A percentile compares a stretch with the other conserved stretches of the same genome.
Evolutionary conservation across 1,139 yeast species (phyloP).

Genomic region (Candida dubliniensis): DNA sequence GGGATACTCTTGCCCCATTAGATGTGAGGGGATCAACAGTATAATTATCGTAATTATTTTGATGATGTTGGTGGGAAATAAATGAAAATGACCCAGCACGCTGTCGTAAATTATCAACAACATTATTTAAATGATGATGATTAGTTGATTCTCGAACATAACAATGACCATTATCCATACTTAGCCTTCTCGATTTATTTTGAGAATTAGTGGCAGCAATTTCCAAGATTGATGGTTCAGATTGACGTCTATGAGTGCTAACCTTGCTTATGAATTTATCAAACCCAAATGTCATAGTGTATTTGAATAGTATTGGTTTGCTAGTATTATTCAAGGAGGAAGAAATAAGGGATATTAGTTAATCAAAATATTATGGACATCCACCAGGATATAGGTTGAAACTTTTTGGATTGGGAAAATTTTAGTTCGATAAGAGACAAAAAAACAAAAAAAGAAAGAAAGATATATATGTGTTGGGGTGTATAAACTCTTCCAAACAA

Average conservation of each 20-base stretch:
- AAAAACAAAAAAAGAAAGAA: not conserved
- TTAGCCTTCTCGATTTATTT: conserved; percentile 4
- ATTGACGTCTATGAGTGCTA: conserved; percentile 15
- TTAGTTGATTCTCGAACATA: not conserved
- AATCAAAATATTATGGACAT: not conserved
- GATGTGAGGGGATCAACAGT: not conserved
- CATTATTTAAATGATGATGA: not conserved
- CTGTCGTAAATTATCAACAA: conserved; percentile 5
- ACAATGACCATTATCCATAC: conserved; percentile 2
- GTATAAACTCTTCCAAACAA: no score
- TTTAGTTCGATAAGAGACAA: not conserved
- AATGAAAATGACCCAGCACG: conserved; percentile 8
- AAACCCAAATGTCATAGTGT: conserved; percentile 16
- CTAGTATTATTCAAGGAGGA: not conserved
- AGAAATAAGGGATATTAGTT: not conserved
- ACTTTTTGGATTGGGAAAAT: not conserved
- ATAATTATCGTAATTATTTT: conserved; percentile 13
- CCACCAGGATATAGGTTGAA: no score
- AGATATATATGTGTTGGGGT: no score
- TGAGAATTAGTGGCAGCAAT: conserved; percentile 11
- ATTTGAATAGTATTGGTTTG: no score
- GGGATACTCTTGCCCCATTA: conserved; percentile 4
- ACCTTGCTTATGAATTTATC: conserved; percentile 23
- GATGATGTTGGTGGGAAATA: not conserved
- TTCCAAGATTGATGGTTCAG: conserved; percentile 19